These are phyloP conservation scores for Chalciporus piperatus DNA, from an alignment of 768 basidiomycete genomes.

Conservation along the genomic window DNA sequence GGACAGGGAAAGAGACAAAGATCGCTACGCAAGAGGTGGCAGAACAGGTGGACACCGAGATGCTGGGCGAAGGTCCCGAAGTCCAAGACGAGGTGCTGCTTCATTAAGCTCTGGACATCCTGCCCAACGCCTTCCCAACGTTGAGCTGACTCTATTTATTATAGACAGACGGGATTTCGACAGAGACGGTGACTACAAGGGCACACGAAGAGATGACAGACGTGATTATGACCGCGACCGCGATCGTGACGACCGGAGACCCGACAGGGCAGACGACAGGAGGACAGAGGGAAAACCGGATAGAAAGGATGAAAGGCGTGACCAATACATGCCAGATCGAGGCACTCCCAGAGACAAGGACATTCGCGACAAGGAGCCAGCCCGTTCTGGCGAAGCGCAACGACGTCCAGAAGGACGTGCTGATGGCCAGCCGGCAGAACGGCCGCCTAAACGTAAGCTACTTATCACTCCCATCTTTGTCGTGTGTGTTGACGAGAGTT, in stretches of 20 bases:
- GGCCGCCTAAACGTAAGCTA: constrained; percentile 14
- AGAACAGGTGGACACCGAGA: constrained; percentile 34
- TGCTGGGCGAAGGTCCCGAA: constrained; percentile 34
- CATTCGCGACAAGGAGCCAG: constrained; percentile 20
- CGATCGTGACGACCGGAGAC: constrained; percentile 30
- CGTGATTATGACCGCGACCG: constrained; percentile 31
- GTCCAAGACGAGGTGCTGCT: constrained; percentile 33
- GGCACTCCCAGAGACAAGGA: constrained; percentile 31
- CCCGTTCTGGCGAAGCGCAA: constrained; percentile 23
- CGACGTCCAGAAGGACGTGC: constrained; percentile 17
- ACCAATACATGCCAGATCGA: constrained; percentile 38
- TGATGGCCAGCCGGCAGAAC: constrained; percentile 12
- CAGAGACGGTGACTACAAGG: constrained; percentile 39
- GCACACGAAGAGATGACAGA: constrained; percentile 31
- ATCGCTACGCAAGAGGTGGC: constrained; percentile 42
- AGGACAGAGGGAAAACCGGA: constrained; percentile 30
- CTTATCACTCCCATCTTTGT: not conserved
- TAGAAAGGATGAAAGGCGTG: constrained; percentile 39
- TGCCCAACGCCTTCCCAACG: not conserved
- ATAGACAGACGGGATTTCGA: constrained; percentile 36
- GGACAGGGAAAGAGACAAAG: constrained; percentile 43
- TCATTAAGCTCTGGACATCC: not conserved
- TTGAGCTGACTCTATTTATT: constrained; percentile 1
- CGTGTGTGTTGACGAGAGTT: not conserved
- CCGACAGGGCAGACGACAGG: constrained; percentile 33